These are phyloP conservation scores for Metschnikowia baotianmanensis DNA, from an alignment of 805 yeast genomes.

Conservation along the genomic window DNA sequence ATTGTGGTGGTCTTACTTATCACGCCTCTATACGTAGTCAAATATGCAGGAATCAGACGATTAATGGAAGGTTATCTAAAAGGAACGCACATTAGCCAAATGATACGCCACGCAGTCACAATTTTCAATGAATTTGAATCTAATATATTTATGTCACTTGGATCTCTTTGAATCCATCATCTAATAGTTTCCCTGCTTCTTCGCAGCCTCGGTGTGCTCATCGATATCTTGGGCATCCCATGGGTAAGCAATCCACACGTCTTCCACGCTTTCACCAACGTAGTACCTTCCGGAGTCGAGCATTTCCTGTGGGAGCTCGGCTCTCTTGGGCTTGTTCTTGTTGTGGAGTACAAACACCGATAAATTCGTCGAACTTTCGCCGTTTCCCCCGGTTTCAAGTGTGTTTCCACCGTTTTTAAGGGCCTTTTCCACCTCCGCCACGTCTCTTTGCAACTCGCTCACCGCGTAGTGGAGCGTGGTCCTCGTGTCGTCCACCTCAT, in stretches of 20 bases:
- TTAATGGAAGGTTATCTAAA: too few relatives aligned
- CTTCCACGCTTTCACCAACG: conserved; percentile 74
- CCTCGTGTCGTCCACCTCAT: conserved; percentile 85
- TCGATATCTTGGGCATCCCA: conserved; percentile 83
- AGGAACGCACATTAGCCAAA: too few relatives aligned
- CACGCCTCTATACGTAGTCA: too few relatives aligned
- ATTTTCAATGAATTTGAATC: too few relatives aligned
- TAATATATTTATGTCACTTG: too few relatives aligned
- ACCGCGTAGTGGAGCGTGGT: conserved; percentile 80
- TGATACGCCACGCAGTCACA: too few relatives aligned
- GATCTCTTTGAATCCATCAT: too few relatives aligned
- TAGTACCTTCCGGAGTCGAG: conserved; percentile 59
- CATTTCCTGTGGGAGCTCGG: conserved; percentile 65
- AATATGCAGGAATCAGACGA: too few relatives aligned
- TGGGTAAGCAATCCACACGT: conserved; percentile 83
- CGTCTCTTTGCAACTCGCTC: conserved; percentile 70
- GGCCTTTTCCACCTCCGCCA: conserved; percentile 51
- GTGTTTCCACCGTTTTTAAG: too few relatives aligned
- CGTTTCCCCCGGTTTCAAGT: too few relatives aligned
- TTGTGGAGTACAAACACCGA: conserved; percentile 79
- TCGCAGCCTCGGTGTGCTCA: conserved; percentile 66
- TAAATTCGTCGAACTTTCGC: conserved; percentile 55
- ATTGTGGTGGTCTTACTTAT: too few relatives aligned
- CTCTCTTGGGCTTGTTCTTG: conserved; percentile 68
- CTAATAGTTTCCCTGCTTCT: conserved; percentile 60